Evolutionary conservation across 148 eudicot genomes (phyloP).

Genomic region (Limonium bicolor): DNA sequence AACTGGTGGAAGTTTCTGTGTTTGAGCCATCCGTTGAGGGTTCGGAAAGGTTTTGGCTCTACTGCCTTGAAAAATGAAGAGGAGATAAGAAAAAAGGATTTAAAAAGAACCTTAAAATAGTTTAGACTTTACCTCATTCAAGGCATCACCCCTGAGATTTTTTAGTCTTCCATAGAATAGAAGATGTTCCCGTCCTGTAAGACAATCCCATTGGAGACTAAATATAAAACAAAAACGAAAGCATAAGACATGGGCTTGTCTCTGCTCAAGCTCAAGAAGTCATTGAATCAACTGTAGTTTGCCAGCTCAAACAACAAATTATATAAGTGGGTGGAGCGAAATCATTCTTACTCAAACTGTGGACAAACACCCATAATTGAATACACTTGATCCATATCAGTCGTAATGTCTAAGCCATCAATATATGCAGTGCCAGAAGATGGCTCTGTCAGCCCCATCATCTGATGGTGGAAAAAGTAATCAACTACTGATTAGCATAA

Average conservation of each 20-base stretch:
- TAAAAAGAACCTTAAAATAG: background rate
- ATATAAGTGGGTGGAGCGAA: background rate
- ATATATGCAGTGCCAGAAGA: constrained; percentile 70
- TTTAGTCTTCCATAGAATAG: constrained; percentile 89
- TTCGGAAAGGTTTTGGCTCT: too few relatives aligned
- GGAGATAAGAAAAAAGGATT: background rate
- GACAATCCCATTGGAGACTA: constrained; percentile 77
- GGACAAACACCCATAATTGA: constrained; percentile 96
- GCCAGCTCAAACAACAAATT: too few relatives aligned
- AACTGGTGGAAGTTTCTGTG: too few relatives aligned
- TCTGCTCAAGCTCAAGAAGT: too few relatives aligned
- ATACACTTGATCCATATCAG: constrained; percentile 61
- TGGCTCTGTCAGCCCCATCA: constrained; percentile 89
- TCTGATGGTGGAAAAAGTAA: constrained; percentile 24
- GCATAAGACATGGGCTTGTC: too few relatives aligned
- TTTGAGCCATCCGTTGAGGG: too few relatives aligned
- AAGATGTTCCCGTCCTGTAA: constrained; percentile 83
- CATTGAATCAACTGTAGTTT: too few relatives aligned
- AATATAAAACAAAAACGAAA: constrained; percentile 1
- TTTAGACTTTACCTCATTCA: constrained; percentile 28
- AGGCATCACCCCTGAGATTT: constrained; percentile 57
- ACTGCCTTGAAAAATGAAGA: background rate
- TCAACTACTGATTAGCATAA: background rate
- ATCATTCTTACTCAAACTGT: constrained; percentile 60
- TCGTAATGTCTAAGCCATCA: constrained; percentile 55